A percentile compares a stretch with the other conserved stretches of the same genome.
Conservation (phyloP, 2,329 filamentous ascomycete species). For the Paracamarosporium sp. region DNA sequence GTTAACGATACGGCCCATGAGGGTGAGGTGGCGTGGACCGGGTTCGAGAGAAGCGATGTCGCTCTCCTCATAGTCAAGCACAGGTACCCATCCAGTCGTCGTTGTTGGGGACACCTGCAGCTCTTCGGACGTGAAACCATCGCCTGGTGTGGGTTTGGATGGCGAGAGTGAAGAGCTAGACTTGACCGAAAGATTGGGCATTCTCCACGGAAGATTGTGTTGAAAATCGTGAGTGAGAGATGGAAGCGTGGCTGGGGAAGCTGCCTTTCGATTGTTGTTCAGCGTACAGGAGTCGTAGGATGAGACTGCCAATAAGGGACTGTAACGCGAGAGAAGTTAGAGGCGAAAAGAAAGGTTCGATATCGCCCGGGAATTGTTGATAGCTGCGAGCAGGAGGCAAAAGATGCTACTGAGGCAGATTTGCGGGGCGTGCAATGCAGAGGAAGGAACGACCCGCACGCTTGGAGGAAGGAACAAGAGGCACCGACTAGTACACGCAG, state of each 20-base stretch:
- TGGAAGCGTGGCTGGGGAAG: not conserved
- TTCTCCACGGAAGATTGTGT: constrained; percentile 14
- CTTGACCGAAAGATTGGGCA: constrained; percentile 53
- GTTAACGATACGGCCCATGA: constrained; percentile 65
- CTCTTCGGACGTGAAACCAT: constrained; percentile 62
- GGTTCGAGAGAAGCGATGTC: constrained; percentile 57
- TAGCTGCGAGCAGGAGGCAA: not conserved
- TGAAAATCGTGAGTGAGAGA: not conserved
- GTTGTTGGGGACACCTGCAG: constrained; percentile 30
- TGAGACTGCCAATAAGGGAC: not conserved
- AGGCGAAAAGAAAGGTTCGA: not conserved
- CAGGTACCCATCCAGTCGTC: constrained; percentile 48
- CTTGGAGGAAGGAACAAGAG: not conserved
- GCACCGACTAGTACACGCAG: too few relatives aligned
- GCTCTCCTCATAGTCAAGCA: constrained; percentile 55
- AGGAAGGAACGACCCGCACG: not conserved
- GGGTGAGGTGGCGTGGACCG: constrained; percentile 58
- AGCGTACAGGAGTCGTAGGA: too few relatives aligned
- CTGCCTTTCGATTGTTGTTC: too few relatives aligned
- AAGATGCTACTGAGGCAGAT: not conserved
- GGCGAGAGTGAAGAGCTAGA: constrained; percentile 44
- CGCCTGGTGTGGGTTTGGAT: constrained; percentile 43
- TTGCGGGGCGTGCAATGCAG: not conserved
- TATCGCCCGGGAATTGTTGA: not conserved
- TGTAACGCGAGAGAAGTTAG: not conserved